Evolutionary conservation across 2,329 filamentous ascomycete genomes (phyloP).

Genomic region (Aureobasidium mangrovei): DNA sequence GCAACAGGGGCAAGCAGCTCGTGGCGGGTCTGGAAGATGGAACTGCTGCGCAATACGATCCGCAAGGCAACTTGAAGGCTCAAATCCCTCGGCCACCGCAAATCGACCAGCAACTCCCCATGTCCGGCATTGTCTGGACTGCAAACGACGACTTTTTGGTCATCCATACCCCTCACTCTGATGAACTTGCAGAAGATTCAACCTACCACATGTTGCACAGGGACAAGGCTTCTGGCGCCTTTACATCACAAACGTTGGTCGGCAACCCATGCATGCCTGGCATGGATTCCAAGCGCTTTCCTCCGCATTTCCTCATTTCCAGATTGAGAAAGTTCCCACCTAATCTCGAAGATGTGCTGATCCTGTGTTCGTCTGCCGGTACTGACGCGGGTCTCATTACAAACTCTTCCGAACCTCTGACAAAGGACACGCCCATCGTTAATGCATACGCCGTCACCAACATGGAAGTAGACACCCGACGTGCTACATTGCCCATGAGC

Average conservation of each 20-base stretch:
- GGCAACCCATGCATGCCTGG: constrained; percentile 60
- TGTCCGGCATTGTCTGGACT: constrained; percentile 66
- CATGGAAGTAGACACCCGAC: constrained; percentile 62
- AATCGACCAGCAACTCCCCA: constrained; percentile 41
- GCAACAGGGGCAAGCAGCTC: constrained; percentile 83
- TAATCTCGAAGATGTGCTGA: constrained; percentile 68
- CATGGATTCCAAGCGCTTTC: constrained; percentile 46
- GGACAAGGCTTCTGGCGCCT: constrained; percentile 48
- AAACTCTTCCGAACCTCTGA: constrained; percentile 60
- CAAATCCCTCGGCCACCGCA: constrained; percentile 69
- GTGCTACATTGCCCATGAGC: constrained; percentile 58
- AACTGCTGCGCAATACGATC: constrained; percentile 72
- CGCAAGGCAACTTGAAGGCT: constrained; percentile 66
- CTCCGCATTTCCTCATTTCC: constrained; percentile 68
- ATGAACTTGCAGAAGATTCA: constrained; percentile 42
- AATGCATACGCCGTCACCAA: constrained; percentile 66
- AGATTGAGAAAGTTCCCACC: constrained; percentile 75
- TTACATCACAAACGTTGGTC: constrained; percentile 62
- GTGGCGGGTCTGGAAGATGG: constrained; percentile 79
- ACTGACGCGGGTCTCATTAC: constrained; percentile 72
- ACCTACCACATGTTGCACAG: constrained; percentile 74
- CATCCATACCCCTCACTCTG: constrained; percentile 57
- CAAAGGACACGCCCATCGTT: constrained; percentile 50
- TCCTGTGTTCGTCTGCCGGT: constrained; percentile 72
- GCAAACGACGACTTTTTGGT: constrained; percentile 78